Percentiles rank a stretch among this genome's conserved stretches.
Evolutionary conservation across 495 filamentous ascomycete genomes (phyloP).

Genomic region (Tuber umbilicatum): DNA sequence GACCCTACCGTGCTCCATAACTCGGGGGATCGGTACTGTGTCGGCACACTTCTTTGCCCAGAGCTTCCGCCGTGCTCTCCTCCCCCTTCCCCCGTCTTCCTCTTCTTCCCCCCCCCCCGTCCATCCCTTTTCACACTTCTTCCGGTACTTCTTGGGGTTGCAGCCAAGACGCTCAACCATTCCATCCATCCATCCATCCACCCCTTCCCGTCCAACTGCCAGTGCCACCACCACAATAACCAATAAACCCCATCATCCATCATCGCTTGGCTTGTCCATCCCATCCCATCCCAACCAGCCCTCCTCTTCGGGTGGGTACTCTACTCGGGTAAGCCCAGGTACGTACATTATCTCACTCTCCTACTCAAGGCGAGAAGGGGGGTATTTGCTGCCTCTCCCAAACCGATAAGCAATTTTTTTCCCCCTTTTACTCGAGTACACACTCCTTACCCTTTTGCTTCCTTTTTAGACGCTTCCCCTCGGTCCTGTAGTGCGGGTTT

Average conservation of each 20-base stretch:
- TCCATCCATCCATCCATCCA: constrained; percentile 15
- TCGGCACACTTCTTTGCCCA: background rate
- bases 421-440: no score
- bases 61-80: constrained; percentile 4
- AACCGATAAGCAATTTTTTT: background rate
- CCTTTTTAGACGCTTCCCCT: background rate
- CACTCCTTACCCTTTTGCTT: background rate
- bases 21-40: background rate
- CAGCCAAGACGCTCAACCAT: constrained; percentile 26
- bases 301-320: constrained; percentile 13
- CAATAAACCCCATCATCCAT: constrained; percentile 11
- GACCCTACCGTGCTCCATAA: background rate
- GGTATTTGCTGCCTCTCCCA: background rate
- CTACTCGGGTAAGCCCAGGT: constrained; percentile 7
- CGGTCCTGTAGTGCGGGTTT: background rate
- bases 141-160: constrained; percentile 8
- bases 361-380: background rate
- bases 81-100: constrained; percentile 5
- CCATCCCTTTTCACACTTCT: constrained; percentile 27
- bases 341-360: constrained; percentile 16
- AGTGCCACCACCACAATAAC: background rate
- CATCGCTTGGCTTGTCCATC: constrained; percentile 11
- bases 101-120: constrained; percentile 4
- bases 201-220: constrained; percentile 7
- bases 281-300: constrained; percentile 18